These are phyloP conservation scores for Mallotus japonicus DNA, from an alignment of 441 rosid species.

Conservation along the genomic window DNA sequence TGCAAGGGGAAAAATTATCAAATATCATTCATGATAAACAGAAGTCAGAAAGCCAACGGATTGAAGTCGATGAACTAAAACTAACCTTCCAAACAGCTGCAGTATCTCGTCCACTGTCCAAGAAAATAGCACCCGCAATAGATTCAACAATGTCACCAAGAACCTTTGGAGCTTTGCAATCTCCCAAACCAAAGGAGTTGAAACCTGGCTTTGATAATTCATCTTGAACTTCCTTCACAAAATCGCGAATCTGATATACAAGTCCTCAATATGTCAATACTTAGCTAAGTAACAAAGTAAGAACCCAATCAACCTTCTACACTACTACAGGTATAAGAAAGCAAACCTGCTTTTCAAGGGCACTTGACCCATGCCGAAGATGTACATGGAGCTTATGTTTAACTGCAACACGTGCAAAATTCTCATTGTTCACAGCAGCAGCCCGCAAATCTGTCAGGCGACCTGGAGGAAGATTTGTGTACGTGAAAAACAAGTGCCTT, in stretches of 20 bases:
- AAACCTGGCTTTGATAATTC: constrained; percentile 86
- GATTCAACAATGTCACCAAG: constrained; percentile 98
- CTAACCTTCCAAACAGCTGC: constrained; percentile 86
- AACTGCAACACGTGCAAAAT: constrained; percentile 98
- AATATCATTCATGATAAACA: constrained; percentile 9
- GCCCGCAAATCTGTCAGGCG: constrained; percentile 98
- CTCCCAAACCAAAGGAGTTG: constrained; percentile 97
- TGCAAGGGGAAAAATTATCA: not conserved
- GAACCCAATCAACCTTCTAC: not conserved
- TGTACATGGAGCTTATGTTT: constrained; percentile 89
- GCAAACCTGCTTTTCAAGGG: constrained; percentile 63
- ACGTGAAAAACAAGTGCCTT: constrained; percentile 84
- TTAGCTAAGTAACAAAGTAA: not conserved
- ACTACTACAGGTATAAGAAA: constrained; percentile 6
- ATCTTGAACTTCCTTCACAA: constrained; percentile 84
- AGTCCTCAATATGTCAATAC: constrained; percentile 10
- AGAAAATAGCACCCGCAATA: constrained; percentile 97
- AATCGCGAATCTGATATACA: constrained; percentile 76
- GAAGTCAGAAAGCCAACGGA: not conserved
- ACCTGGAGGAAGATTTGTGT: constrained; percentile 93
- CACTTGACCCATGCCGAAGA: constrained; percentile 96
- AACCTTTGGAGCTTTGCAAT: constrained; percentile 99
- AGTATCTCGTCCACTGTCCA: constrained; percentile 81
- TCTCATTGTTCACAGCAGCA: constrained; percentile 99
- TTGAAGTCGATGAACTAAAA: constrained; percentile 18